Evolutionary conservation across 1,284 basidiomycete species (phyloP).

Genomic region (Apiotrichum gracile): DNA sequence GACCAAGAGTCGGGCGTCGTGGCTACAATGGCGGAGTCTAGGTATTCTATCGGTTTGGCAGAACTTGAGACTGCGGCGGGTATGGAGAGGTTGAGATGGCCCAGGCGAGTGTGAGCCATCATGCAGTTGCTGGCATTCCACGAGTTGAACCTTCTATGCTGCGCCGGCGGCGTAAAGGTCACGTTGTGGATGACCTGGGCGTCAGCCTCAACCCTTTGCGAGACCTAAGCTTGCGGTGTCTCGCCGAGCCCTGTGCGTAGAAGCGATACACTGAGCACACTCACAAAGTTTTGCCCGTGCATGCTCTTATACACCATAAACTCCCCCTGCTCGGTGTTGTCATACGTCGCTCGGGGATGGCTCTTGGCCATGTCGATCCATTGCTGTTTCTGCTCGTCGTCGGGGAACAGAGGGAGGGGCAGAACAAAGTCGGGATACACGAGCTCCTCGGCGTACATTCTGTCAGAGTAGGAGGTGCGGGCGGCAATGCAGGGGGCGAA

Average conservation of each 20-base stretch:
- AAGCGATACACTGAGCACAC: background rate
- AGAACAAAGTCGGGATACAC: slow-evolving; percentile 1
- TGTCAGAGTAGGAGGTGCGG: background rate
- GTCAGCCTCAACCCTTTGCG: background rate
- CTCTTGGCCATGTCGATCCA: background rate
- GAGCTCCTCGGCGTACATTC: background rate
- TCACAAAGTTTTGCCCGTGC: slow-evolving; percentile 3
- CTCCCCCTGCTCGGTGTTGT: background rate
- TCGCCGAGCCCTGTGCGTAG: too few relatives aligned
- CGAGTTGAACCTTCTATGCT: background rate
- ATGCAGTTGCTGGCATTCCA: background rate
- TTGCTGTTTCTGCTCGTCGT: background rate
- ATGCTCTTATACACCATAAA: background rate
- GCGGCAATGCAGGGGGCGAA: background rate
- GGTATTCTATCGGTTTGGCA: too few relatives aligned
- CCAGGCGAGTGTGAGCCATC: background rate
- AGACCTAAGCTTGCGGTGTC: too few relatives aligned
- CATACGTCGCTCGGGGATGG: background rate
- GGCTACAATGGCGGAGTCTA: background rate
- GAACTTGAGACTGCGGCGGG: too few relatives aligned
- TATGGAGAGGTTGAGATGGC: background rate
- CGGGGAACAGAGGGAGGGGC: background rate
- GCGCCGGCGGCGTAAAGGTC: background rate
- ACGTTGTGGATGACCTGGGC: background rate
- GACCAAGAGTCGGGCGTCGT: slow-evolving; percentile 4